These are phyloP conservation scores for Tuber aestivum DNA, from an alignment of 495 filamentous ascomycete species.

Conservation along the genomic window DNA sequence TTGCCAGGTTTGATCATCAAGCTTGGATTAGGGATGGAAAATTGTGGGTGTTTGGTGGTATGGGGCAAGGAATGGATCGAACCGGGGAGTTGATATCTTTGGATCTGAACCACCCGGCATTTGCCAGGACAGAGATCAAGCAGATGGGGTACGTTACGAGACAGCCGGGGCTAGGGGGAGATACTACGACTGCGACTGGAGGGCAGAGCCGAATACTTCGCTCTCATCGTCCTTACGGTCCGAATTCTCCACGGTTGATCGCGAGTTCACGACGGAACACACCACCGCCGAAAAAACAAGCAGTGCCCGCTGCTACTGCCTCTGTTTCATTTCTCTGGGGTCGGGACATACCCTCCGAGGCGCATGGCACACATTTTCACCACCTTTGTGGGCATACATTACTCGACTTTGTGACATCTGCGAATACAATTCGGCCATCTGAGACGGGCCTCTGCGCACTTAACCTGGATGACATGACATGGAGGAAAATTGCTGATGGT, in stretches of 20 bases:
- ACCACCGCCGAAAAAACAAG: slow-evolving; percentile 47
- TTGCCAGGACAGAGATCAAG: slow-evolving; percentile 48
- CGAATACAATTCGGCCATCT: slow-evolving; percentile 70
- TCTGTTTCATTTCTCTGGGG: slow-evolving; percentile 84
- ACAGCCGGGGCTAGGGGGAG: slow-evolving; percentile 27
- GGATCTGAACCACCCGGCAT: slow-evolving; percentile 78
- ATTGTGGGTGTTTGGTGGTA: slow-evolving; percentile 94
- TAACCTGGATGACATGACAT: slow-evolving; percentile 76
- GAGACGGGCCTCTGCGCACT: slow-evolving; percentile 87
- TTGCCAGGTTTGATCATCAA: slow-evolving; percentile 86
- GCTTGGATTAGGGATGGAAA: slow-evolving; percentile 56
- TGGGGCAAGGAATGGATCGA: slow-evolving; percentile 92
- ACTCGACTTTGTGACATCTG: slow-evolving; percentile 87
- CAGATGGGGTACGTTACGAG: slow-evolving; percentile 36
- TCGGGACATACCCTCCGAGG: slow-evolving; percentile 76
- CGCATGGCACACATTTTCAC: slow-evolving; percentile 87
- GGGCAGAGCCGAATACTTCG: slow-evolving; percentile 41
- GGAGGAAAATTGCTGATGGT: slow-evolving; percentile 90
- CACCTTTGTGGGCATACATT: slow-evolving; percentile 87
- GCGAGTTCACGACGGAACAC: slow-evolving; percentile 46
- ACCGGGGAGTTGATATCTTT: slow-evolving; percentile 94
- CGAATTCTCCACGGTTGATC: slow-evolving; percentile 48
- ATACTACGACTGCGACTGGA: slow-evolving; percentile 20
- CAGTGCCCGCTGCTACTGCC: slow-evolving; percentile 65
- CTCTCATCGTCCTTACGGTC: slow-evolving; percentile 40